A percentile compares a stretch with the other conserved stretches of the same genome.
Evolutionary conservation across 352 stramenopile genomes (phyloP).

Genomic region (Elongisporangium undulatum): DNA sequence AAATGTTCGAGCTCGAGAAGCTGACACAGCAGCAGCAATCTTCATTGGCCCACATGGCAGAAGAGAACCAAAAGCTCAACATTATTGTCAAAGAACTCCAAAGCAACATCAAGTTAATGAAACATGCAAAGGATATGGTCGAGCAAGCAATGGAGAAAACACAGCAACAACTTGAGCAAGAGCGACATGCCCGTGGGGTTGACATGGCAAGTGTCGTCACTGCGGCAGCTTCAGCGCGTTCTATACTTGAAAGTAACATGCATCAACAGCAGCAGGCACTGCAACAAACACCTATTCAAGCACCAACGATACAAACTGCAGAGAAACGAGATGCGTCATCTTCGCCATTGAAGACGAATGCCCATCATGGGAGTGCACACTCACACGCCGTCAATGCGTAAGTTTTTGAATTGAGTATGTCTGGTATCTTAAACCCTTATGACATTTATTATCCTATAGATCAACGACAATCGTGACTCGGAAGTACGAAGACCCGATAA

Average conservation of each 20-base stretch:
- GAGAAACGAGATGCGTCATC: slow-evolving; percentile 59
- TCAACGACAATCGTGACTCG: slow-evolving; percentile 22
- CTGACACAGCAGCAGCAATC: slow-evolving; percentile 70
- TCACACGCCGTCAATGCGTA: slow-evolving; percentile 14
- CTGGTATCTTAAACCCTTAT: not conserved
- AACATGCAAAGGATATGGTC: slow-evolving; percentile 64
- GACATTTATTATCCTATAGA: slow-evolving; percentile 13
- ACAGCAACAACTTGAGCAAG: slow-evolving; percentile 65
- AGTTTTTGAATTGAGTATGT: slow-evolving; percentile 4
- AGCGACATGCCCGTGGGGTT: slow-evolving; percentile 27
- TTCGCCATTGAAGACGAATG: slow-evolving; percentile 40
- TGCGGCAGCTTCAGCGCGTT: not conserved
- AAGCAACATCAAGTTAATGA: slow-evolving; percentile 74
- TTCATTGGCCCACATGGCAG: slow-evolving; percentile 59
- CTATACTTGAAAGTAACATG: not conserved
- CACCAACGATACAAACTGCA: slow-evolving; percentile 5
- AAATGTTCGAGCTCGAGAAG: slow-evolving; percentile 84
- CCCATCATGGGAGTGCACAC: slow-evolving; percentile 2
- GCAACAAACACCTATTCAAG: not conserved
- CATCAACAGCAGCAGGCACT: not conserved
- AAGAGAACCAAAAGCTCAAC: slow-evolving; percentile 83
- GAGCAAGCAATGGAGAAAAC: slow-evolving; percentile 61
- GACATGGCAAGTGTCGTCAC: not conserved
- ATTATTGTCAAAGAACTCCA: slow-evolving; percentile 79
- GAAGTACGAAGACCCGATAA: slow-evolving; percentile 24